Evolutionary conservation across 306 rosid species (phyloP), one percentile per base, ranked within the genome.

Genomic region (Cercis canadensis): DNA sequence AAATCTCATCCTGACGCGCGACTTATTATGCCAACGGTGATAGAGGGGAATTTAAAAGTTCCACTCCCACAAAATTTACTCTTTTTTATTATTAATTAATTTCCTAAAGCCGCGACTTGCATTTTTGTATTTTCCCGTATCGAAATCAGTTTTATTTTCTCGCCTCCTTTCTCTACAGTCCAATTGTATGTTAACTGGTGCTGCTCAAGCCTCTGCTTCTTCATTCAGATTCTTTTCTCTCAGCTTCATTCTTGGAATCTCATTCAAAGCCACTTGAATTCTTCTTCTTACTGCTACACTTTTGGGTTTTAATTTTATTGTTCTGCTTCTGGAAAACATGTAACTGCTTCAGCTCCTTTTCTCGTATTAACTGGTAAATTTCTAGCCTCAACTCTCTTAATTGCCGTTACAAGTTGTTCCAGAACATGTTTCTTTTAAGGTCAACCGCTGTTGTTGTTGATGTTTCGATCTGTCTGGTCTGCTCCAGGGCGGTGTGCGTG

Each of bases 341-440:
- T 59, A 52, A 65, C 67, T 13, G 73, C 40, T 79, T 78, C 83
- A 50, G 17, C 53, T 60, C 17, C 44, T 43, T 8, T 46, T 36
- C 12, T 11, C 33, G 16, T 62, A 34, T 53, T 44, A 58, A 40
- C 62, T 57, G 89, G 93, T 90, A 76, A 73, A 72, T 36, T 74
- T 63, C 43, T 72, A 31, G 50, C 32, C 53, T 37, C 6, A 18
- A 16, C 11, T 45, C 62, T 74, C 45, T 56, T 61, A 44, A 37
- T 17, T 24, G 61, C 72, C 2, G 71, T 73, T 41, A 51, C 64
- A 47, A 14, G n/a, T 51, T 57, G 40, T 56, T 46, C 19, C 66
- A 33, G 57, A 74, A 57, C 61, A 62, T 74, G 57, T 79, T 77
- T 76, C 58, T 19, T 6, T 62, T 80, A 52, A 7, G 5, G 67